Evolutionary conservation across 495 filamentous ascomycete genomes (phyloP).

Genomic region (Penicillium flavigenum): DNA sequence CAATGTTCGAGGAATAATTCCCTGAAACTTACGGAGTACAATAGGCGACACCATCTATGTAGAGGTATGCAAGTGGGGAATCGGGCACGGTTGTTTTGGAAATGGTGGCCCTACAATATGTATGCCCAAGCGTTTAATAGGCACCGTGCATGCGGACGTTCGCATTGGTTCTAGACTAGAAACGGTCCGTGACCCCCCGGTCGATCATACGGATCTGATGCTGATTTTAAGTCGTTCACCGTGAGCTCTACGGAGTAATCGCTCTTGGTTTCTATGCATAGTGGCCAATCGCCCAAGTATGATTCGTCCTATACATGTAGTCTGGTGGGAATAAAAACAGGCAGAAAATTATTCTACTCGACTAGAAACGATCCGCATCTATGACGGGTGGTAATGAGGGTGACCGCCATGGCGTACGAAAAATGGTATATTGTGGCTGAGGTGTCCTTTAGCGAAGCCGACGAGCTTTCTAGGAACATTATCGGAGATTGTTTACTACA

Average conservation of each 20-base stretch:
- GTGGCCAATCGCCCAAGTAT: background rate
- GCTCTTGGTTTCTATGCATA: background rate
- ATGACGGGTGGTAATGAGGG: background rate
- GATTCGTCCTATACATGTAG: background rate
- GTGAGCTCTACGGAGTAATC: background rate
- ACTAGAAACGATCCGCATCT: background rate
- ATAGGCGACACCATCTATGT: background rate
- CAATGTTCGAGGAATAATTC: background rate
- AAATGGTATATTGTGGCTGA: background rate
- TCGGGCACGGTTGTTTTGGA: background rate
- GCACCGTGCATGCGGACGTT: background rate
- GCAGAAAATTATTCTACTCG: background rate
- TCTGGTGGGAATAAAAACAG: background rate
- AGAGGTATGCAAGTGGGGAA: background rate
- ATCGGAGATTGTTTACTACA: background rate
- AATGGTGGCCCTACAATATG: background rate
- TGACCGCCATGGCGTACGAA: background rate
- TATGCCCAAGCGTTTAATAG: background rate
- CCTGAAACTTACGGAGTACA: background rate
- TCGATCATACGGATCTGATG: constrained; percentile 11
- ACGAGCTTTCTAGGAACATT: background rate
- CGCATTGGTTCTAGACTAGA: constrained; percentile 10
- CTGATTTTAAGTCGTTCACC: background rate
- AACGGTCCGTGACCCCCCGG: constrained; percentile 2
- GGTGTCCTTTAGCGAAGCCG: background rate